Conservation (phyloP, 768 basidiomycete genomes). For the Hypsizygus marmoreus region DNA sequence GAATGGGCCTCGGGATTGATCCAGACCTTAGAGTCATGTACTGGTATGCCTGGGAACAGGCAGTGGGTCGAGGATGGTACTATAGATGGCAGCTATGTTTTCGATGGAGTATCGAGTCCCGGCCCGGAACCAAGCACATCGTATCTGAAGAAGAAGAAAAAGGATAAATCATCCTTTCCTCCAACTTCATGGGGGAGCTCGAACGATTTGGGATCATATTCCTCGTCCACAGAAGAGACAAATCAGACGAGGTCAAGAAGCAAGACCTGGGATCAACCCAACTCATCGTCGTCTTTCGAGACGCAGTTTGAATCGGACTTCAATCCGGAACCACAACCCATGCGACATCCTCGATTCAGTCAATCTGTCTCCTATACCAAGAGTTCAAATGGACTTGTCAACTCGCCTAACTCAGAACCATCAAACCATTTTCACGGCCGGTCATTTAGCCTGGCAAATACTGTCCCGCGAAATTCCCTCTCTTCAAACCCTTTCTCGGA, state of each 20-base stretch:
- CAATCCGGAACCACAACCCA: conserved; percentile 28
- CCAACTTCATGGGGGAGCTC: conserved; percentile 62
- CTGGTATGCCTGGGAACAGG: conserved; percentile 66
- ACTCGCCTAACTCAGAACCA: conserved; percentile 2
- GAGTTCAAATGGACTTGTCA: conserved; percentile 5
- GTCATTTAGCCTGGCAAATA: conserved; percentile 8
- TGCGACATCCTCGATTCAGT: conserved; percentile 23
- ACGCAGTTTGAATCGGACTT: conserved; percentile 50
- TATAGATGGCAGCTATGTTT: conserved; percentile 51
- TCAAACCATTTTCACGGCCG: conserved; percentile 7
- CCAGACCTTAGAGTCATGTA: conserved; percentile 70
- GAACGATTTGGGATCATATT: conserved; percentile 58
- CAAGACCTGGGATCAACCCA: conserved; percentile 35
- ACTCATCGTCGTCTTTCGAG: conserved; percentile 33
- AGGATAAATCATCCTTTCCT: conserved; percentile 50
- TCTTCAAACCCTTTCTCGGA: background rate
- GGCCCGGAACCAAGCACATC: conserved; percentile 33
- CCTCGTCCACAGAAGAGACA: conserved; percentile 30
- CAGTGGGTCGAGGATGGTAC: conserved; percentile 65
- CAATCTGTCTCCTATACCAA: conserved; percentile 31
- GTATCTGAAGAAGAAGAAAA: conserved; percentile 51
- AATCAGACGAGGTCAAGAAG: conserved; percentile 24
- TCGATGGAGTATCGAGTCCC: conserved; percentile 53
- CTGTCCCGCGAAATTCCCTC: background rate
- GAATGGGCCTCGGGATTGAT: conserved; percentile 79